Percentiles rank a stretch among this genome's conserved stretches.
These are phyloP conservation scores for Spizellomyces sp. DNA, from an alignment of 192 early-diverging fungal genomes.

Conservation along the genomic window DNA sequence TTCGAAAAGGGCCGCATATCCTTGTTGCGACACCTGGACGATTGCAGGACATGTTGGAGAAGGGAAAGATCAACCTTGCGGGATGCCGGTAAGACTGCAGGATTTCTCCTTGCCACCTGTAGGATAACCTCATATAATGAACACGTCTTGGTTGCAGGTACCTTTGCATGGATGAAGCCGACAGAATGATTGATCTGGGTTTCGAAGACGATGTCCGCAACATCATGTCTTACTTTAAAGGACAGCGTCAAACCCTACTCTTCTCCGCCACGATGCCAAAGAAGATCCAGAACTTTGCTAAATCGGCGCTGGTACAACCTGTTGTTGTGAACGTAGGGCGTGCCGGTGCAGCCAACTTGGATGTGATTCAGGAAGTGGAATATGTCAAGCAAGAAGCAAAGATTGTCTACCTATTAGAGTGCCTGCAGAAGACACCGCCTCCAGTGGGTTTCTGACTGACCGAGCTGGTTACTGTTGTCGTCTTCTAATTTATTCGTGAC, in stretches of 20 bases:
- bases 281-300: conserved; percentile 97
- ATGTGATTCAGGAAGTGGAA: conserved; percentile 97
- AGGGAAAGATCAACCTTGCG: conserved; percentile 86
- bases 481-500: background rate
- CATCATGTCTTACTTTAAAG: conserved; percentile 92
- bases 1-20: conserved; percentile 86
- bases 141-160: conserved; percentile 37
- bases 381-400: conserved; percentile 96
- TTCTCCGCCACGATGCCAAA: conserved; percentile 98
- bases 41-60: conserved; percentile 88
- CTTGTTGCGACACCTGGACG: conserved; percentile 95
- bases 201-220: conserved; percentile 97
- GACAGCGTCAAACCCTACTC: conserved; percentile 93
- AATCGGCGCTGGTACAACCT: conserved; percentile 83
- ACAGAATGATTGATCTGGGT: conserved; percentile 98
- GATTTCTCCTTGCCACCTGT: background rate
- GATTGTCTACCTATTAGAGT: conserved; percentile 92
- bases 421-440: conserved; percentile 95
- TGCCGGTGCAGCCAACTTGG: conserved; percentile 93
- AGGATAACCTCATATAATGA: background rate
- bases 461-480: conserved; percentile 5
- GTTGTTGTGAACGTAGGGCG: conserved; percentile 97
- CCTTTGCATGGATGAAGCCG: conserved; percentile 96
- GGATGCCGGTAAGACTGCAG: conserved; percentile 70
- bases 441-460: conserved; percentile 57